A percentile compares a stretch with the other conserved stretches of the same genome.
These are phyloP conservation scores for Cladosporium sp. DNA, from an alignment of 2,329 filamentous ascomycete genomes.

Conservation along the genomic window DNA sequence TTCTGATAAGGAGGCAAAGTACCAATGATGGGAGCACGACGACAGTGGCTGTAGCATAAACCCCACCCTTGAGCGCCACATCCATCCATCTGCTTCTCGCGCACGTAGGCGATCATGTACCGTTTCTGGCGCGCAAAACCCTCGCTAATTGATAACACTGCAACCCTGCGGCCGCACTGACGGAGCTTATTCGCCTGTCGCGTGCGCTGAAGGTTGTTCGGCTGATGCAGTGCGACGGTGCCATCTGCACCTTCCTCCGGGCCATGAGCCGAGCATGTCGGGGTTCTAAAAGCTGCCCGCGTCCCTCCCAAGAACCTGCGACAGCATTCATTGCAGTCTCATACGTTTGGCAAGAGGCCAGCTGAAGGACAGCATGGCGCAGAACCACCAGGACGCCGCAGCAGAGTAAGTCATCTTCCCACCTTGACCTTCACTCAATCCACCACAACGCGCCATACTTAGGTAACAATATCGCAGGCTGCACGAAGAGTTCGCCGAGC, in stretches of 20 bases:
- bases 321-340: background rate
- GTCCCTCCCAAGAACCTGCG: background rate
- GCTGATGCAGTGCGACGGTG: constrained; percentile 9
- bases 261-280: background rate
- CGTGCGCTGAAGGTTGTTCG: background rate
- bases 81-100: no score
- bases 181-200: constrained; percentile 8
- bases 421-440: background rate
- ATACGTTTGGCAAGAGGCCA: no score
- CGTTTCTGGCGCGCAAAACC: background rate
- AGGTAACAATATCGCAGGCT: constrained; percentile 10
- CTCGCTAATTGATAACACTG: constrained; percentile 8
- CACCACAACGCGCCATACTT: background rate
- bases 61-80: no score
- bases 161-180: constrained; percentile 3
- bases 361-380: constrained; percentile 14
- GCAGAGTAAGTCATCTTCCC: constrained; percentile 16
- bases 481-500: constrained; percentile 20
- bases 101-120: no score
- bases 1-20: no score
- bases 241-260: background rate
- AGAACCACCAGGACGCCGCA: constrained; percentile 24
- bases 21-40: no score
- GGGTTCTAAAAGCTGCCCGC: background rate
- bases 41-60: no score